Evolutionary conservation across 2,329 filamentous ascomycete genomes (phyloP).

Genomic region (Alternaria metachromatica): DNA sequence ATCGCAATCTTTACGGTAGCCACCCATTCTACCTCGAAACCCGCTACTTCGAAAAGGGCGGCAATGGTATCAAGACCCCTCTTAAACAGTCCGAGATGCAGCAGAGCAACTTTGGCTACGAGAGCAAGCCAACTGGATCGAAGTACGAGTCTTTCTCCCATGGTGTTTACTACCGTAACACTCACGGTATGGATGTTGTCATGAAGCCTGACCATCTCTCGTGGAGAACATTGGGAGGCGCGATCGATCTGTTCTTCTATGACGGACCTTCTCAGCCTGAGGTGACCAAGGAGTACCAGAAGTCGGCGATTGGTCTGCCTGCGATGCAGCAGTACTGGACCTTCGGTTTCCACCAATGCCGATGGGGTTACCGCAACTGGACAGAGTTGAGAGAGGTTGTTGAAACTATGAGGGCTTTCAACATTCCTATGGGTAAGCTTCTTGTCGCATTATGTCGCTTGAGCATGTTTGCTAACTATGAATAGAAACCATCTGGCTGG

Average conservation of each 20-base stretch:
- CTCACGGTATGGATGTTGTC: slow-evolving; percentile 76
- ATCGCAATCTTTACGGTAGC: slow-evolving; percentile 73
- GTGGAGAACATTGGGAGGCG: slow-evolving; percentile 77
- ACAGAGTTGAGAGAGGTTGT: slow-evolving; percentile 66
- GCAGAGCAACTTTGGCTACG: slow-evolving; percentile 16
- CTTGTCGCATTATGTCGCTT: background rate
- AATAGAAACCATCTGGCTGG: slow-evolving; percentile 52
- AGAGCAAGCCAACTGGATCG: slow-evolving; percentile 39
- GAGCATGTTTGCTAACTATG: background rate
- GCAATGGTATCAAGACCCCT: slow-evolving; percentile 58
- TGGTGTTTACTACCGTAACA: slow-evolving; percentile 78
- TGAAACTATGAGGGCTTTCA: slow-evolving; percentile 60
- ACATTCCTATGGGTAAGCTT: slow-evolving; percentile 58
- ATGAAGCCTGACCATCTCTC: slow-evolving; percentile 70
- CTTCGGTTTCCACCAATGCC: slow-evolving; percentile 82
- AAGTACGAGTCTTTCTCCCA: slow-evolving; percentile 73
- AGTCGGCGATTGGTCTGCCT: slow-evolving; percentile 71
- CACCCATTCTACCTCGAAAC: slow-evolving; percentile 84
- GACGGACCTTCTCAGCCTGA: slow-evolving; percentile 72
- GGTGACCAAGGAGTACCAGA: slow-evolving; percentile 74
- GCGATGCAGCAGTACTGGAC: slow-evolving; percentile 81
- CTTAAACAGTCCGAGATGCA: slow-evolving; percentile 60
- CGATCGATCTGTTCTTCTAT: slow-evolving; percentile 80
- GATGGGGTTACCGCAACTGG: slow-evolving; percentile 83
- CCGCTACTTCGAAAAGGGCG: slow-evolving; percentile 69